Evolutionary conservation across 1,139 yeast species (phyloP).

Genomic region (Nadsonia starkeyi-henricii): DNA sequence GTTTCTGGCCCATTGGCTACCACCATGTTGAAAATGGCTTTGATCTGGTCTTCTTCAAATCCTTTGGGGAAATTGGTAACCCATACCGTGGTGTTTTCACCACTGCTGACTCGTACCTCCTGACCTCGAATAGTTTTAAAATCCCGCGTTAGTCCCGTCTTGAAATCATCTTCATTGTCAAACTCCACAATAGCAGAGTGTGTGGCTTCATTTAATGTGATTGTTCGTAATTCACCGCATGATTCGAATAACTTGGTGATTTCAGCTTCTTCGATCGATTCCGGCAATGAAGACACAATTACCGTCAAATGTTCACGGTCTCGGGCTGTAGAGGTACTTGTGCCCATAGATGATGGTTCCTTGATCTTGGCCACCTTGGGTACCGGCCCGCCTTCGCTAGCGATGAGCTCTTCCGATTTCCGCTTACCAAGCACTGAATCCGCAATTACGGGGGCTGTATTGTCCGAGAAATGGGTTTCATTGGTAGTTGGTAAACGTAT

Average conservation of each 20-base stretch:
- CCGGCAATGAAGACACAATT: conserved; percentile 31
- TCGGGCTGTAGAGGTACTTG: conserved; percentile 16
- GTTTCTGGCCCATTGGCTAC: conserved; percentile 23
- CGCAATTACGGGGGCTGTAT: not conserved
- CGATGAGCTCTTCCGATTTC: not conserved
- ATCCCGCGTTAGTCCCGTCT: conserved; percentile 49
- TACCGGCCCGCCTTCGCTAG: not conserved
- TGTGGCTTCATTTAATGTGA: conserved; percentile 13
- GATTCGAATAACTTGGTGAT: conserved; percentile 37
- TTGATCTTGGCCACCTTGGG: not conserved
- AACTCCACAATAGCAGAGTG: conserved; percentile 35
- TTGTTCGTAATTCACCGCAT: conserved; percentile 42
- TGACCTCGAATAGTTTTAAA: conserved; percentile 32
- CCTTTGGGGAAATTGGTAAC: conserved; percentile 62
- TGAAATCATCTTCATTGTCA: conserved; percentile 32
- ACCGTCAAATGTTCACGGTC: conserved; percentile 47
- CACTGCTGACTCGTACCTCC: conserved; percentile 34
- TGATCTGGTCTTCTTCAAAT: conserved; percentile 30
- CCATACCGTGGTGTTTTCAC: conserved; percentile 40
- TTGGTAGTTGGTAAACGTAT: too few relatives aligned
- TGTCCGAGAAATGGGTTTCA: not conserved
- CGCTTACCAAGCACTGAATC: not conserved
- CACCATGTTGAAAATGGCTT: conserved; percentile 28
- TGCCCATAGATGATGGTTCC: too few relatives aligned
- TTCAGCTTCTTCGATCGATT: conserved; percentile 21